Conservation (phyloP, 1,139 yeast genomes). For the Lodderomyces oxycetoniae region DNA sequence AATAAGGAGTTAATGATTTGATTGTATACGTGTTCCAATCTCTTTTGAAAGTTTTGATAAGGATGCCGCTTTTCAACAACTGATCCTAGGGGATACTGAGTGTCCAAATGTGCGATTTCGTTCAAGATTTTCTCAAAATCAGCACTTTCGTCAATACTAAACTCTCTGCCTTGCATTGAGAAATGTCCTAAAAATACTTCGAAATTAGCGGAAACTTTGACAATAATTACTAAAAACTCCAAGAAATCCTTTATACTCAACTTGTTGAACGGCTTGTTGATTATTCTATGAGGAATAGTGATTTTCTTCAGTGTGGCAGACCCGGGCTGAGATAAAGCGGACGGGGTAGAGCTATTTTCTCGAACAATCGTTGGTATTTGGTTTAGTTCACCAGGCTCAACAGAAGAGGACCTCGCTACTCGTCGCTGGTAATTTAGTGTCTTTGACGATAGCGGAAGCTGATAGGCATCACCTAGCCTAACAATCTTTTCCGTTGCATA, state of each 20-base stretch:
- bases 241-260: constrained; percentile 37
- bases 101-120: constrained; percentile 3
- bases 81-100: background rate
- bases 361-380: constrained; percentile 12
- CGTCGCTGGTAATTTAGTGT: constrained; percentile 38
- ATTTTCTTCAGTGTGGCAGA: constrained; percentile 18
- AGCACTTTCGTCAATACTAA: constrained; percentile 12
- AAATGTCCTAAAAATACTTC: constrained; percentile 22
- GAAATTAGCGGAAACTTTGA: constrained; percentile 37
- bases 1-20: constrained; percentile 16
- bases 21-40: constrained; percentile 28
- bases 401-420: constrained; percentile 11
- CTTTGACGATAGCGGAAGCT: constrained; percentile 40
- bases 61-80: background rate
- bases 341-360: constrained; percentile 8
- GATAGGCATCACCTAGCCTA: constrained; percentile 33
- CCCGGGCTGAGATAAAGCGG: background rate
- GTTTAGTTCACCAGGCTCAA: constrained; percentile 13
- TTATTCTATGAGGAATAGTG: constrained; percentile 41
- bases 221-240: constrained; percentile 33
- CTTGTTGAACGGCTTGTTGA: constrained; percentile 40
- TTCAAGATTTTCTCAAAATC: constrained; percentile 10
- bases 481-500: constrained; percentile 26
- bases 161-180: constrained; percentile 5
- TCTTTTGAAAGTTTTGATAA: constrained; percentile 7